Base-by-base conservation (phyloP, 805 yeast genomes). In the Zygosaccharomyces kombuchaensis region DNA sequence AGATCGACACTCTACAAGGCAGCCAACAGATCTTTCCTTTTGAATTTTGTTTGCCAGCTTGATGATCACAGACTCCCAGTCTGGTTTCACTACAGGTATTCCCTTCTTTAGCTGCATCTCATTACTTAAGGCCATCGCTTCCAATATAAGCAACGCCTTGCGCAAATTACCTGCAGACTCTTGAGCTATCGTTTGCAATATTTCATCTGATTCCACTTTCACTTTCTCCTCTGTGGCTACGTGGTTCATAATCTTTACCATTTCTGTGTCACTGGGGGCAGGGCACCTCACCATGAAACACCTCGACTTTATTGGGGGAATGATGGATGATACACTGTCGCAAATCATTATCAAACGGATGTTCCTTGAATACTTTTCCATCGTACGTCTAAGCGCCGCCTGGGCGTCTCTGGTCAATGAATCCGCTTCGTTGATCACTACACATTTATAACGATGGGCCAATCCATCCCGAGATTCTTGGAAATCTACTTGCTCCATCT, bases 261-360 rank as follows among this genome's bases (percentile, higher is more conserved):
- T 77, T 34, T 88, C 95, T 0, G 67, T 67, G 1, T 60, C 58
- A 0, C 78, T 59, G 0, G 99, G 98, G 2, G 96, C 83, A 1
- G 96, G 84, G 2, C 89, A 81, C 48, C 98, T 76, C n/a, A 93
- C 76, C 48, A 91, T 72, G 43, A 93, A 69, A 7, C 97, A 89
- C 69, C 99, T 83, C 19, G 97, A 90, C 58, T 87, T 84, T 52
- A 93, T 93, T 9, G 99, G 99, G 2, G 88, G 82, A 48, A 93
- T 91, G 48, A 93, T 90, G 53, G 86, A 87, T 17, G 96, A 87
- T 21, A 96, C 87, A 2, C 96, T 80, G 61, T 88, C 91, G 55
- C 96, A 87, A 16, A 93, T 75, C 70, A 93, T 70, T 29, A 93
- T 78, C 51, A 93, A 71, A 50, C 99, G 77, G 55, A 93, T 80